Evolutionary conservation across 2,329 filamentous ascomycete genomes (phyloP), one percentile per base, ranked within the genome.

Genomic region (Clarireedia homoeocarpa): DNA sequence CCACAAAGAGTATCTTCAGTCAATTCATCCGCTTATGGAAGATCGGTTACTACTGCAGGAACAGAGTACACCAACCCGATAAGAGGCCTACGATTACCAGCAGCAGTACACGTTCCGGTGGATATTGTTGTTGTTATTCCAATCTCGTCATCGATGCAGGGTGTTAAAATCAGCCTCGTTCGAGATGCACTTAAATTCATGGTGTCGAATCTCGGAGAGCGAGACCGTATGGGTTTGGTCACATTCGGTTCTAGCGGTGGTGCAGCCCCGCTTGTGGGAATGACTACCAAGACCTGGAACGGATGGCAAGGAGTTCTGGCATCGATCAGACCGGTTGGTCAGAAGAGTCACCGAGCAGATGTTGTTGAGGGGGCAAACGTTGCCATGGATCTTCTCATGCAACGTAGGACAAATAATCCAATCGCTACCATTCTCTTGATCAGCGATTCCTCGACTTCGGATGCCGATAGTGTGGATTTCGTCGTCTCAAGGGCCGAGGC

Each of bases 331-430:
- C 92, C 94, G 0, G 89, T 96, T 9, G 92, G 91, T 38, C 92
- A 96, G 72, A 99, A 97, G 80, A 97, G 90, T 70, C 84, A 96
- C 67, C 87, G 94, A 12, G 92, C 92, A 1, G 94, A 99, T 73
- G 91, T 97, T 14, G 92, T 99, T 2, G 94, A 99, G 70, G 94
- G 94, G 27, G 94, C 92, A 36, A 99, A 97, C 66, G 90, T 96
- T 51, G 94, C 94, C 48, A 97, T 99, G 94, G 94, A 99, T 70
- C 75, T 99, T 55, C 79, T 99, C 57, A 99, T 99, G 94, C 91
- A 96, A 73, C 85, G 94, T 65, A 96, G 95, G 74, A 89, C 91
- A 64, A 92, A 88, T 72, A 99, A 97, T 69, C 91, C 94, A 0
- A 86, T 99, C 53, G 92, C 94, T 1, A 92, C 90, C 10, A 97